These are phyloP conservation scores for Saitozyma sp. DNA, from an alignment of 768 basidiomycete species.

Conservation along the genomic window DNA sequence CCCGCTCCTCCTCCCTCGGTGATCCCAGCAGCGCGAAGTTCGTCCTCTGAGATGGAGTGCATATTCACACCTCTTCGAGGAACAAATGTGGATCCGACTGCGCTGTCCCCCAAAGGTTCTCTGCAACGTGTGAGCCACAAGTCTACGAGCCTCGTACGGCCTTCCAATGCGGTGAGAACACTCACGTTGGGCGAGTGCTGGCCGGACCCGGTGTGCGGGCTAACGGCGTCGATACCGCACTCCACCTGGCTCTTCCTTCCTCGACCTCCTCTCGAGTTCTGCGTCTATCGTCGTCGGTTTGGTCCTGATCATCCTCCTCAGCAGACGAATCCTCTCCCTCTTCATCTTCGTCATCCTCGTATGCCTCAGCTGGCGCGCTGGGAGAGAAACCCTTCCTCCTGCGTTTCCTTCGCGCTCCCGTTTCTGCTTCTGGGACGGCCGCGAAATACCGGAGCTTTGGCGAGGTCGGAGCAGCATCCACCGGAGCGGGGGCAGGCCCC, in stretches of 20 bases:
- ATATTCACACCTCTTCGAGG: slow-evolving; percentile 21
- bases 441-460: too few relatives aligned
- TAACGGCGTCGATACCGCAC: too few relatives aligned
- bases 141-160: too few relatives aligned
- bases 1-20: slow-evolving; percentile 10
- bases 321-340: slow-evolving; percentile 19
- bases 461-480: too few relatives aligned
- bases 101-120: too few relatives aligned
- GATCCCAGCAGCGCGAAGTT: slow-evolving; percentile 12
- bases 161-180: too few relatives aligned
- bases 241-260: background rate
- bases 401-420: too few relatives aligned
- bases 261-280: background rate
- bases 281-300: background rate
- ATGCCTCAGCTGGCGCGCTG: slow-evolving; percentile 14
- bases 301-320: slow-evolving; percentile 11
- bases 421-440: too few relatives aligned
- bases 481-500: too few relatives aligned
- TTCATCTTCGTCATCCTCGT: slow-evolving; percentile 6
- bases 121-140: too few relatives aligned
- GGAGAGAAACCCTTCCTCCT: slow-evolving; percentile 8
- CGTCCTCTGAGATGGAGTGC: slow-evolving; percentile 9
- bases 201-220: too few relatives aligned
- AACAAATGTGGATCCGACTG: slow-evolving; percentile 7
- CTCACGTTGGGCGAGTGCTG: too few relatives aligned